Evolutionary conservation across 495 filamentous ascomycete genomes (phyloP).

Genomic region (Penicillium atrosanguineum): DNA sequence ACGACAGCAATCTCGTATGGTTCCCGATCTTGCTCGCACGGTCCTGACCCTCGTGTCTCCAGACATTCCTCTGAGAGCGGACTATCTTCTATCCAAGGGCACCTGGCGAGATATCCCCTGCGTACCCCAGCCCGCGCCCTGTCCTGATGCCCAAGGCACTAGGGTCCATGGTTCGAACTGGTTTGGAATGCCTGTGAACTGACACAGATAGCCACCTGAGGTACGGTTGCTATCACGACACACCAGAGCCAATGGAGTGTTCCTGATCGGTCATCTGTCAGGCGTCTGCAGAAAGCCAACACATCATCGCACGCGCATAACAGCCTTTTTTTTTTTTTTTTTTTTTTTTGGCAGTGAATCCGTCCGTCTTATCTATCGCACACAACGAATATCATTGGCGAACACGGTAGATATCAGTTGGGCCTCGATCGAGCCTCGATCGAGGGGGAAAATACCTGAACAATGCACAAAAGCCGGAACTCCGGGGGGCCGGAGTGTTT

Average conservation of each 20-base stretch:
- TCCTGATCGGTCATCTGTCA: background rate
- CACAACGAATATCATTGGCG: background rate
- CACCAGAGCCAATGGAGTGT: background rate
- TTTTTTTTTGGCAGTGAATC: background rate
- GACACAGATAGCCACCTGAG: background rate
- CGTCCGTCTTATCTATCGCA: no score
- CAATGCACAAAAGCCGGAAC: background rate
- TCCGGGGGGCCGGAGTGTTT: background rate
- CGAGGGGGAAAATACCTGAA: background rate
- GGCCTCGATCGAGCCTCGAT: background rate
- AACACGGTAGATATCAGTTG: background rate
- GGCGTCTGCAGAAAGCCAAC: background rate
- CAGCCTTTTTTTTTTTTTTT: background rate
- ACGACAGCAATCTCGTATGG: background rate
- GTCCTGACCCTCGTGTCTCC: background rate
- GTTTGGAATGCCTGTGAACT: background rate
- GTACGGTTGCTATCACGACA: background rate
- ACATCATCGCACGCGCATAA: background rate
- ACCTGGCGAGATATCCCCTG: background rate
- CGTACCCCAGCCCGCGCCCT: background rate
- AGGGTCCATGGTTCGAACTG: background rate
- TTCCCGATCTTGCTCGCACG: slow-evolving; percentile 3
- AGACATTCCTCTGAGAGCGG: background rate
- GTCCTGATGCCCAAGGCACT: background rate
- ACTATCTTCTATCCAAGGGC: background rate